A percentile compares a stretch with the other conserved stretches of the same genome.
These are phyloP conservation scores for Penicillium cosmopolitanum DNA, from an alignment of 495 filamentous ascomycete species.

Conservation along the genomic window DNA sequence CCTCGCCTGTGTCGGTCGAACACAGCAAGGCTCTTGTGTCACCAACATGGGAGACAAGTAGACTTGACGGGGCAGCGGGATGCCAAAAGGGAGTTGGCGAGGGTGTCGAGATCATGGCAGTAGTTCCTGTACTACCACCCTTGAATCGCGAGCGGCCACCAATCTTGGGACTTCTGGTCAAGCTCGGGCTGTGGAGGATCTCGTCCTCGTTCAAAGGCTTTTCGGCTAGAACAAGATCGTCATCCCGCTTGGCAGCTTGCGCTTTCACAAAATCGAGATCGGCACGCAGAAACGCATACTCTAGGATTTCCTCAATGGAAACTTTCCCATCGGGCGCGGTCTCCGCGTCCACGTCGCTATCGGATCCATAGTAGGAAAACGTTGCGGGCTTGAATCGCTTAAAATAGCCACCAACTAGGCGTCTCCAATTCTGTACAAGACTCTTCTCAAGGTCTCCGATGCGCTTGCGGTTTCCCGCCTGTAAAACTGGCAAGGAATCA, in stretches of 20 bases:
- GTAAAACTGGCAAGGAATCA: slow-evolving; percentile 40
- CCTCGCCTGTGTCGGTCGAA: slow-evolving; percentile 73
- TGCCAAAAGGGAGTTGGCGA: slow-evolving; percentile 95
- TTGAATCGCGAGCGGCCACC: slow-evolving; percentile 78
- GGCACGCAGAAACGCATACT: slow-evolving; percentile 88
- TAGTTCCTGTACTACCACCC: slow-evolving; percentile 87
- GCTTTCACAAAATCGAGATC: slow-evolving; percentile 92
- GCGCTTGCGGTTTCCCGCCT: slow-evolving; percentile 40
- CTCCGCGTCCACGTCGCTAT: slow-evolving; percentile 11
- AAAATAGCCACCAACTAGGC: slow-evolving; percentile 91
- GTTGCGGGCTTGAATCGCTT: slow-evolving; percentile 78
- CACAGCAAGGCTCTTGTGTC: slow-evolving; percentile 91
- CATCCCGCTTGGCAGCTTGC: slow-evolving; percentile 74
- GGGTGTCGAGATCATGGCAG: slow-evolving; percentile 89
- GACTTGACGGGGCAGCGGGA: slow-evolving; percentile 76
- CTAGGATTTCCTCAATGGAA: slow-evolving; percentile 60
- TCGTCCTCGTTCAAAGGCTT: slow-evolving; percentile 79
- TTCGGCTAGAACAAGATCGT: slow-evolving; percentile 70
- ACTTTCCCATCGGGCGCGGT: slow-evolving; percentile 20
- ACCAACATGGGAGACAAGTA: slow-evolving; percentile 89
- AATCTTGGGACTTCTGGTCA: slow-evolving; percentile 58
- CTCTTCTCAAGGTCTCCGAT: slow-evolving; percentile 60
- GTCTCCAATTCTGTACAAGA: slow-evolving; percentile 78
- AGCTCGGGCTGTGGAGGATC: slow-evolving; percentile 68
- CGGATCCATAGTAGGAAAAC: slow-evolving; percentile 49